Base-by-base conservation (phyloP, 2,329 filamentous ascomycete genomes). In the Exutisphaerella laricina region DNA sequence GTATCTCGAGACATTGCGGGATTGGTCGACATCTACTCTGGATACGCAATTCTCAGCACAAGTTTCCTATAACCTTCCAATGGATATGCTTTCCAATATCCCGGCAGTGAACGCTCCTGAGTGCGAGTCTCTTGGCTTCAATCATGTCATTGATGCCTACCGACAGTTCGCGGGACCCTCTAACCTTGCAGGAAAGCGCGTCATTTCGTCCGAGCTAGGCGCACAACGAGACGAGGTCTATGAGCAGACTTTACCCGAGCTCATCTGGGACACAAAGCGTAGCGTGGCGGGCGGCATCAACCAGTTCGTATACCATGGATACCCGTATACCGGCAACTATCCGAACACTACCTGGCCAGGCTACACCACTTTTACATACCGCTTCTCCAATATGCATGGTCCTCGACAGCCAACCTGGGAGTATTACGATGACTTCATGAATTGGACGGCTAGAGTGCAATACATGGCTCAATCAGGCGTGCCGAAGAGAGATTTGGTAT, bases 331-430 rank as follows among this genome's bases (percentile, higher is more conserved):
- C 0, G 66, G 65, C 2, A 49, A 64, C 4, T 74, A 73, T 40
- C 53, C 54, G 0, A 65, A 68, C 36, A 74, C 72, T 1, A 73
- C 72, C 0, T 75, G 72, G 71, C 72, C 72, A 0, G 69, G 67
- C n/a, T 71, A 65, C 39, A 67, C 66, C 0, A 61, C 70, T 0
- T 74, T 74, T 43, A 44, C 39, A 4, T 74, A 70, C 46, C 29
- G 58, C 0, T 72, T 67, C 41, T 63, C 64, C 0, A 67, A 70
- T n/a, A 62, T 67, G 55, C 64, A 66, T 44, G 58, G 58, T 4
- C 57, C 53, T 0, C 58, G 65, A 5, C 66, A 71, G 36, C 71
- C 71, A 1, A 63, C 59, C 1, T 74, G 67, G 66, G 58, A 63
- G 12, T 58, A 64, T 21, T 65, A 67, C 26, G 50, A 53, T 4